Evolutionary conservation across 352 stramenopile species (phyloP).

Genomic region (Detonula confervacea): DNA sequence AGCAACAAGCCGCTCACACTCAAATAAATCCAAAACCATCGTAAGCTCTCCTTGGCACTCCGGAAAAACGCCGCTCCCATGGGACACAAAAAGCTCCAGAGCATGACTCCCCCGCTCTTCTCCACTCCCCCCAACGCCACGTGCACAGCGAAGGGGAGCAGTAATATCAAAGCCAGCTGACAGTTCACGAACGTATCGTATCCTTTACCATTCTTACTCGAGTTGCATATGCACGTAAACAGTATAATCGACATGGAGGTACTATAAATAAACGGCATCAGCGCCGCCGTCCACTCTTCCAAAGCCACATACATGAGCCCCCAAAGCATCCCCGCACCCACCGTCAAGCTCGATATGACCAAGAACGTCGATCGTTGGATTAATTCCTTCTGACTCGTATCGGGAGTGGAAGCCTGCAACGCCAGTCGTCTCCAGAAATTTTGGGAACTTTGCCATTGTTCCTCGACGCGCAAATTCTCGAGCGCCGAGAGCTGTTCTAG

Average conservation of each 20-base stretch:
- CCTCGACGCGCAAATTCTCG: conserved; percentile 5
- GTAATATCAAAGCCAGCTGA: conserved; percentile 44
- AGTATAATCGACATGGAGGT: conserved; percentile 15
- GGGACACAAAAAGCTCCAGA: conserved; percentile 56
- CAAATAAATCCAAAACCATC: conserved; percentile 44
- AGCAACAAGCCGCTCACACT: conserved; percentile 20
- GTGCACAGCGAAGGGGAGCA: conserved; percentile 45
- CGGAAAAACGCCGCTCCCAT: conserved; percentile 53
- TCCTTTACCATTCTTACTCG: conserved; percentile 2
- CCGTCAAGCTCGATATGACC: conserved; percentile 32
- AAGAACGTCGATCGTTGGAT: conserved; percentile 43
- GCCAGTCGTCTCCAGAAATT: conserved; percentile 32
- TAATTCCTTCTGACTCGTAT: conserved; percentile 45
- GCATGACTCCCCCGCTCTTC: conserved; percentile 36
- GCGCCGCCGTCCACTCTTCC: conserved; percentile 28
- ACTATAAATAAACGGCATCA: conserved; percentile 40
- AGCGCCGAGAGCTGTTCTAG: conserved; percentile 16
- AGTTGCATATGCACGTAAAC: conserved; percentile 20
- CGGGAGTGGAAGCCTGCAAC: conserved; percentile 9
- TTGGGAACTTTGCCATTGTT: conserved; percentile 5
- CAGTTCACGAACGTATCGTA: conserved; percentile 39
- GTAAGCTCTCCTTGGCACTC: conserved; percentile 24
- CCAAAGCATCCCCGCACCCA: conserved; percentile 23
- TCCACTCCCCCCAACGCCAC: conserved; percentile 38
- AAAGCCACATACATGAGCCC: conserved; percentile 36